A percentile compares a stretch with the other conserved stretches of the same genome.
phyloP scores from a whole-genome alignment of 2,329 filamentous ascomycete species.

The Pseudogymnoascus verrucosus region DNA sequence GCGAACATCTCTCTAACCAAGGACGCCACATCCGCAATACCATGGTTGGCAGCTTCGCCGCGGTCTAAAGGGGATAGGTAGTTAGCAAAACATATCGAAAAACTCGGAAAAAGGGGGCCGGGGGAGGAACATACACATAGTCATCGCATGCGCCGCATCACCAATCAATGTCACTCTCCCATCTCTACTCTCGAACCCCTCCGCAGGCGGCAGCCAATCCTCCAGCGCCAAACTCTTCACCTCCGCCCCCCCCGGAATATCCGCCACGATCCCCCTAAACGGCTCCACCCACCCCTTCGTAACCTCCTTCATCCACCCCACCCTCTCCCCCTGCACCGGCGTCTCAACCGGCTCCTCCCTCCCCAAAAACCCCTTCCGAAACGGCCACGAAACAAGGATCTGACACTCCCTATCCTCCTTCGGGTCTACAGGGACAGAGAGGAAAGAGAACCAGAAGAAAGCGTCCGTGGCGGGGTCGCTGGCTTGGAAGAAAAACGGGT shows the following conservation, averaged over 20 bases:
- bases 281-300: constrained; percentile 42
- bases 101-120: not conserved
- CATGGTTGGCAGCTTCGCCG: constrained; percentile 51
- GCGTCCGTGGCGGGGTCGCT: constrained; percentile 42
- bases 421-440: constrained; percentile 37
- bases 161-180: constrained; percentile 42
- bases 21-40: constrained; percentile 42
- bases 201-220: constrained; percentile 38
- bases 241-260: constrained; percentile 34
- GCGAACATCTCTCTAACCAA: constrained; percentile 29
- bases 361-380: constrained; percentile 29
- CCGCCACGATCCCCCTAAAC: constrained; percentile 35
- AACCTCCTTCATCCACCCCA: constrained; percentile 36
- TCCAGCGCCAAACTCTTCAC: constrained; percentile 39
- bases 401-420: constrained; percentile 38
- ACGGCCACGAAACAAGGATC: constrained; percentile 45
- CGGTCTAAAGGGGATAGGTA: constrained; percentile 34
- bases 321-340: constrained; percentile 34
- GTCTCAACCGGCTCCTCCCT: constrained; percentile 30
- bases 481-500: constrained; percentile 49
- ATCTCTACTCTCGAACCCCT: constrained; percentile 27
- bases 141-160: constrained; percentile 50
- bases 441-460: constrained; percentile 42
- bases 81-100: not conserved
- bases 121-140: constrained; percentile 42